Percentiles rank a stretch among this genome's conserved stretches.
Conservation (phyloP, 2,329 filamentous ascomycete species). For the Aspergillus fumigatus region DNA sequence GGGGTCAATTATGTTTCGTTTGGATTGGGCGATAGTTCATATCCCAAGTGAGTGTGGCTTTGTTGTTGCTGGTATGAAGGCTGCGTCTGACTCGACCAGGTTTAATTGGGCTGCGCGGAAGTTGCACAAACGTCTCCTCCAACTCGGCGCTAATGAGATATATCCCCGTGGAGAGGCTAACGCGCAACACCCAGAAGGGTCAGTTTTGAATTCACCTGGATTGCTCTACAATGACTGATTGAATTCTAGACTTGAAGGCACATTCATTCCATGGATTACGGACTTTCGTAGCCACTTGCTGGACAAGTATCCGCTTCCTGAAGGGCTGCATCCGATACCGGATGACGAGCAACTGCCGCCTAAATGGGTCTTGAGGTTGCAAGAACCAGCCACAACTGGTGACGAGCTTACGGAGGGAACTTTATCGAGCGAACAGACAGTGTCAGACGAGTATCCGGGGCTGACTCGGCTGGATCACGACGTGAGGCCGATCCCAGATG, state of each 20-base stretch:
- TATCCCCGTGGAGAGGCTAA: constrained; percentile 82
- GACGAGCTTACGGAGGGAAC: background rate
- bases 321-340: constrained; percentile 64
- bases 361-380: constrained; percentile 56
- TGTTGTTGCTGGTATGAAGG: background rate
- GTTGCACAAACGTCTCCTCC: constrained; percentile 74
- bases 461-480: constrained; percentile 34
- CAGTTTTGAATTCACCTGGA: constrained; percentile 28
- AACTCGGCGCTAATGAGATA: constrained; percentile 75
- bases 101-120: constrained; percentile 94
- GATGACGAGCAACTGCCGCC: constrained; percentile 70
- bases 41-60: constrained; percentile 64
- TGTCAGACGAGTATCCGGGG: constrained; percentile 15
- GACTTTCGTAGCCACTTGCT: constrained; percentile 64
- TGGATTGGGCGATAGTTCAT: constrained; percentile 90
- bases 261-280: constrained; percentile 72
- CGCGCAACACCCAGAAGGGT: constrained; percentile 91
- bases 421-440: background rate
- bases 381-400: constrained; percentile 1
- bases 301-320: constrained; percentile 63
- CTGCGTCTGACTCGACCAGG: constrained; percentile 40
- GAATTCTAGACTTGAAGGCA: constrained; percentile 65
- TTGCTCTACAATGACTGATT: background rate
- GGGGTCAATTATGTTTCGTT: constrained; percentile 75
- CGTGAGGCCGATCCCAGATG: constrained; percentile 55